Base-by-base conservation (phyloP, 805 yeast species). In the Limtongia smithiae region DNA sequence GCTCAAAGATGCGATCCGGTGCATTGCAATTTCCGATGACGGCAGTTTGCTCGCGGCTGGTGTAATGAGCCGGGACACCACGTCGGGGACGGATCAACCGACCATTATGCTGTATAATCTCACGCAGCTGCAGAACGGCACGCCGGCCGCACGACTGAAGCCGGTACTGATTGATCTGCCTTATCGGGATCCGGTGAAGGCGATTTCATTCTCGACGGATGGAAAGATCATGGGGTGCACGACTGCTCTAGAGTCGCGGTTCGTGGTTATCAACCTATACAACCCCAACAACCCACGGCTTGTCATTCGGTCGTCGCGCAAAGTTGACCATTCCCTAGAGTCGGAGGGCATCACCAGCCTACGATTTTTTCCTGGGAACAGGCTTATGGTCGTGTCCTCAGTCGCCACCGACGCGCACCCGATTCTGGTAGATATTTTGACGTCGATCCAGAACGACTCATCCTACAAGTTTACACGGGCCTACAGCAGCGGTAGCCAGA, bases 311-410 rank as follows among this genome's bases (percentile, higher is more conserved):
- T 81, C 87, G 0, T 73, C 79, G 31, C 67, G 90, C 38, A 72
- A 80, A 4, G 65, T 81, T 4, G 85, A 81, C 47, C 78, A 83
- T 0, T 77, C 83, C 0, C 66, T 84, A 57, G 94, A 86, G 53
- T 80, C 86, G 48, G 97, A 90, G 63, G 97, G 97, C 1, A 86
- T 91, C 33, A 91, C 97, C 0, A 85, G 82, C 54, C 68, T 86
- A 5, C 76, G 77, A 48, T 84, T 89, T 64, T 82, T 83, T 65
- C 87, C 88, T 0, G 81, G 80, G 35, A 79, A 80, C 50, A 65
- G 73, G 27, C 67, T 75, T 37, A 75, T 81, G 78, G 74, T 74
- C 35, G 71, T 79, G 4, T 63, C 69, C 3, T 65, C 85, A 1
- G 79, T 78, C 4, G 82, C 88, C 5, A 78, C 79, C 45, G 76